Percentiles rank a stretch among this genome's conserved stretches.
phyloP scores from a whole-genome alignment of 345 rosid species.

The Populus pruinosa region DNA sequence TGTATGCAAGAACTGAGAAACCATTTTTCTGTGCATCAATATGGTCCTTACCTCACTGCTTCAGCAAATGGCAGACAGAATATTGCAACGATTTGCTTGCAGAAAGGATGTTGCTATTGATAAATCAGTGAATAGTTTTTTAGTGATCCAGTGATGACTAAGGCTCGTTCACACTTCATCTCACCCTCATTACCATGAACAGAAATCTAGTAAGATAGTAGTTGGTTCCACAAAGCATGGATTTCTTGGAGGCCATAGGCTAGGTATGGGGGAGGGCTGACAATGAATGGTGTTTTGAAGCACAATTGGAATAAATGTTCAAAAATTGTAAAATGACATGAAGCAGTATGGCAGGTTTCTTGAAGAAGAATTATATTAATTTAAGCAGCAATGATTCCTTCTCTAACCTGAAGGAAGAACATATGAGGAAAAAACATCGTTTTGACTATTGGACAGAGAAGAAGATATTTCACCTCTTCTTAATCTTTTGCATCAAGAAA shows the following conservation, averaged over 20 bases:
- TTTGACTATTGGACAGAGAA: neutral
- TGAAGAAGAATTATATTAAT: too few species aligned
- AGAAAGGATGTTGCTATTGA: neutral
- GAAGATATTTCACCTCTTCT: neutral
- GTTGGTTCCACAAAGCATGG: neutral
- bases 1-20: neutral
- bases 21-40: neutral
- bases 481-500: conserved; percentile 2
- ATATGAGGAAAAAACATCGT: neutral
- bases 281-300: neutral
- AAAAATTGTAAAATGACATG: neutral
- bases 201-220: neutral
- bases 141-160: too few species aligned
- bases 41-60: neutral
- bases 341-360: neutral
- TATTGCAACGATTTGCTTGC: neutral
- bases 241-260: neutral
- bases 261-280: neutral
- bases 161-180: neutral
- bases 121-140: neutral
- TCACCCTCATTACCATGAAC: neutral
- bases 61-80: neutral
- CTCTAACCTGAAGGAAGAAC: neutral
- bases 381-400: neutral
- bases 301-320: neutral